Evolutionary conservation across 2,329 filamentous ascomycete genomes (phyloP), one percentile per base, ranked within the genome.

Genomic region (Cladophialophora yegresii): DNA sequence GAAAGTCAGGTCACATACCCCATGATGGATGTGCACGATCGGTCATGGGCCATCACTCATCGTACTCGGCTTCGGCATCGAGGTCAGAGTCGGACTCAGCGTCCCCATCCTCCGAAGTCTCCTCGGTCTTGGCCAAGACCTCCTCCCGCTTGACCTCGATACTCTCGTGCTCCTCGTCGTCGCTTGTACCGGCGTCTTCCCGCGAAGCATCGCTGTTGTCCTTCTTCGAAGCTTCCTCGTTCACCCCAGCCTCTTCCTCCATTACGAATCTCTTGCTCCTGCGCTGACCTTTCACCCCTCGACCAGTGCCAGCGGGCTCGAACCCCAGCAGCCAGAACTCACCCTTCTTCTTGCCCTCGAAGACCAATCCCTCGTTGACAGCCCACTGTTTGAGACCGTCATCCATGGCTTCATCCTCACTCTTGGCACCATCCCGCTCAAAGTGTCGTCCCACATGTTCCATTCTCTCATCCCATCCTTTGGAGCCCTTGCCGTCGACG

Each of bases 391-490:
- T 70, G 45, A 80, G 67, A 3, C 71, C 76, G 72, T 78, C 51
- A 76, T 80, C 75, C 75, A 83, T 71, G 6, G 69, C 55, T 70
- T 78, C 70, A n/a, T 73, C 61, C 13, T 62, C 45, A n/a, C 36
- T 53, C 13, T 45, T 62, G 4, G 45, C n/a, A 56, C 77, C 69
- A 7, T 75, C 74, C 69, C 88, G 88, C 76, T 95, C 91, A 53
- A 93, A 82, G 75, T 97, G 93, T 64, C 85, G 83, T 0, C 90
- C 91, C 2, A 96, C 85, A 77, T 97, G 93, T 75, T 97, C 93
- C 87, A 96, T 91, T 26, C 90, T 83, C 63, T 88, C 83, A 64
- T 95, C 89, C 92, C 92, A 96, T 10, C 86, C 86, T 5, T 80
- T 83, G 0, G 58, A 33, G 28, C 64, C 59, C 20, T 59, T 60